Conservation (phyloP, 169 alveolate genomes). For the Plasmodium chabaudi region DNA sequence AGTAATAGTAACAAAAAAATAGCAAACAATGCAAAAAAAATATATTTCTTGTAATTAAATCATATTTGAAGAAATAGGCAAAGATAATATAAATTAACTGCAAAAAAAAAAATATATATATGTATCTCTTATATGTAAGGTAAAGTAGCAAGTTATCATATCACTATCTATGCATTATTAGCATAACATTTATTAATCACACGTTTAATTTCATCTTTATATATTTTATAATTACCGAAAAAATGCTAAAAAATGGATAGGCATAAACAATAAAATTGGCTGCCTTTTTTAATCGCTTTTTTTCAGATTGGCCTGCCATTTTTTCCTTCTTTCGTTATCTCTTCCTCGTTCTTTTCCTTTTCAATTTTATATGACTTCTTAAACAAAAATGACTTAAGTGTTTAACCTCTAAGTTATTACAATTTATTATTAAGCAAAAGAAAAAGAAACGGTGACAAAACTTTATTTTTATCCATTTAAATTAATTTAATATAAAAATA, state of each 20-base stretch:
- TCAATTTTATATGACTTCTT: background rate
- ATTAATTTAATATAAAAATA: too few relatives aligned
- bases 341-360: background rate
- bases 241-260: constrained; percentile 65
- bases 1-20: constrained; percentile 65
- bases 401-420: too few relatives aligned
- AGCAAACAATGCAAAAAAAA: constrained; percentile 40
- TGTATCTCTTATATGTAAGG: background rate
- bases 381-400: background rate
- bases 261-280: constrained; percentile 60
- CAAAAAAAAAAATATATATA: constrained; percentile 15
- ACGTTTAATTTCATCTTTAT: constrained; percentile 10
- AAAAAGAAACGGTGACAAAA: too few relatives aligned
- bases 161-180: background rate
- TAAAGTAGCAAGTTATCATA: background rate
- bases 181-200: constrained; percentile 1
- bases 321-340: constrained; percentile 3
- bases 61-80: constrained; percentile 31
- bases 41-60: constrained; percentile 62
- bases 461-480: too few relatives aligned
- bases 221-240: constrained; percentile 43
- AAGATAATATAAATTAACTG: constrained; percentile 63
- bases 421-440: too few relatives aligned
- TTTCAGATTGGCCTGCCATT: constrained; percentile 77
- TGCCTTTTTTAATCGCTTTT: constrained; percentile 70